Evolutionary conservation across 2,329 filamentous ascomycete genomes (phyloP), one percentile per base, ranked within the genome.

Genomic region (Gnomoniopsis smithogilvyi): DNA sequence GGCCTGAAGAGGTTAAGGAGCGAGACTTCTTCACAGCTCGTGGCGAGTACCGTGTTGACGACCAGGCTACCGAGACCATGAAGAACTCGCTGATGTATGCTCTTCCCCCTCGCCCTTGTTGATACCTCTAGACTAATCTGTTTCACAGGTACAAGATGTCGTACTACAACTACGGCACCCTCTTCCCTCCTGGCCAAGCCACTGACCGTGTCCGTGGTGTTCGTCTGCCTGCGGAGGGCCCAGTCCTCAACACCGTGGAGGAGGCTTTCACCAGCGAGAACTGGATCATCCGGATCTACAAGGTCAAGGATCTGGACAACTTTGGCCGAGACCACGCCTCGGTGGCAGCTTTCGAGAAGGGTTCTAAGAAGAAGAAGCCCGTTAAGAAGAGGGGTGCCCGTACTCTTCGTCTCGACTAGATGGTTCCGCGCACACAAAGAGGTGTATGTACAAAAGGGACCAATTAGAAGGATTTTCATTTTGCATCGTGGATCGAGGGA

Each of bases 251-350:
- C 75, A 95, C 89, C 4, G 77, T 99, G 50, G 95, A 99, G 73
- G 95, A 99, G 78, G 95, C 95, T 11, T 99, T 96, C 74, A 99
- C 96, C 57, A 96, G 92, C 70, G 95, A 99, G 81, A 99, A 99
- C 83, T 99, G 95, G 95, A 99, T 99, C 74, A 98, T 99, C 72
- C 86, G 95, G 64, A 97, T 99, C 71, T 99, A 97, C 84, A 99
- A 99, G 83, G 95, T 99, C 78, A 99, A 99, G 81, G 93, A 96
- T 69, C 87, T 97, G 61, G 95, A 99, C 79, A 98, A 98, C 74
- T 81, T 99, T 65, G 94, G 92, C 57, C 87, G 95, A 72, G 92
- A 96, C 68, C 94, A 97, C 72, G 84, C 84, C 6, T 75, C 83
- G 0, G 86, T 79, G 2, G 79, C 83, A 33, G 83, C 87, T 7